phyloP scores from a whole-genome alignment of 768 basidiomycete genomes.

The Tricholoma terreum region DNA sequence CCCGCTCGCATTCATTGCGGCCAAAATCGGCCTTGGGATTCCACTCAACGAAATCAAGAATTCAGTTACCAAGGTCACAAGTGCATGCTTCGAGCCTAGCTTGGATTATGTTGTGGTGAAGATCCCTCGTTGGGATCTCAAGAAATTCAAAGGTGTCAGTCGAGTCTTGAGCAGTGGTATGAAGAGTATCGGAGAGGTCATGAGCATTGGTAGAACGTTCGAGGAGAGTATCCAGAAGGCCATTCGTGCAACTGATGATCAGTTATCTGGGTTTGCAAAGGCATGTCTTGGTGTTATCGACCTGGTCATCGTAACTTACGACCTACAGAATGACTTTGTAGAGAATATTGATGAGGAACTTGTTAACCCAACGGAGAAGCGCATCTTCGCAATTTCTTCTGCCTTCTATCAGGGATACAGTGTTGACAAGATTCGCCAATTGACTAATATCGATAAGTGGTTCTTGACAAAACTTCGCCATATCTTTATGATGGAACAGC shows the following conservation, averaged over 20 bases:
- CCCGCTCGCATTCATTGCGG: slow-evolving; percentile 96
- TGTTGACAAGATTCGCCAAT: slow-evolving; percentile 94
- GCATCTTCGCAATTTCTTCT: slow-evolving; percentile 94
- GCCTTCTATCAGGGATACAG: slow-evolving; percentile 92
- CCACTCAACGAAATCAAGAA: slow-evolving; percentile 98
- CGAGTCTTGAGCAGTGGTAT: slow-evolving; percentile 89
- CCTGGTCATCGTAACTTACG: background rate
- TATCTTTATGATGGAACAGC: slow-evolving; percentile 78
- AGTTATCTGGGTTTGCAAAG: slow-evolving; percentile 89
- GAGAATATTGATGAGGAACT: slow-evolving; percentile 93
- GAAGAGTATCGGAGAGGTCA: slow-evolving; percentile 99
- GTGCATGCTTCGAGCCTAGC: slow-evolving; percentile 96
- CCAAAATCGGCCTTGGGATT: slow-evolving; percentile 95
- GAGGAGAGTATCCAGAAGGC: slow-evolving; percentile 99
- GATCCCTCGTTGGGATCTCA: slow-evolving; percentile 98
- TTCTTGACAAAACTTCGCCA: slow-evolving; percentile 88
- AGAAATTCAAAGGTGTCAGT: slow-evolving; percentile 96
- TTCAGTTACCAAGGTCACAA: slow-evolving; percentile 93
- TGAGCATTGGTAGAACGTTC: slow-evolving; percentile 98
- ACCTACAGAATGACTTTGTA: slow-evolving; percentile 72
- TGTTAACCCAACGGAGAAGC: slow-evolving; percentile 92
- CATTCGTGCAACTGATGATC: slow-evolving; percentile 93
- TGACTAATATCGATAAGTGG: slow-evolving; percentile 99
- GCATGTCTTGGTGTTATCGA: slow-evolving; percentile 29
- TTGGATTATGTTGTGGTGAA: slow-evolving; percentile 98